These are phyloP conservation scores for Ceratocystis ficicola DNA, from an alignment of 2,329 filamentous ascomycete species.

Conservation along the genomic window DNA sequence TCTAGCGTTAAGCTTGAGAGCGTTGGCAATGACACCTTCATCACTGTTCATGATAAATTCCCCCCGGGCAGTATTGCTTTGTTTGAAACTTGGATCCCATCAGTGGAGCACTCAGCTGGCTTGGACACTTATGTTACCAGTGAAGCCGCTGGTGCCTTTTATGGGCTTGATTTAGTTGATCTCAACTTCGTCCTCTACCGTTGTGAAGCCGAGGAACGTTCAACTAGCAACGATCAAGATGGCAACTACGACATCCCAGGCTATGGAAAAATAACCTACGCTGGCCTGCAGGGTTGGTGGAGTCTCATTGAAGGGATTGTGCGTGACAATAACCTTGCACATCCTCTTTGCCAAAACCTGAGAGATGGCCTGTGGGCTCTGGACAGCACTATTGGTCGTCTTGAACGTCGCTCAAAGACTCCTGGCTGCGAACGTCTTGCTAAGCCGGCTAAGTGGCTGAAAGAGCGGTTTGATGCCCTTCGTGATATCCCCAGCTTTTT, in stretches of 20 bases:
- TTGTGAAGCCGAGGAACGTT: constrained; percentile 76
- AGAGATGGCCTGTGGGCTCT: constrained; percentile 85
- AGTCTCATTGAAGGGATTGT: constrained; percentile 78
- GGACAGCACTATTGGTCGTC: constrained; percentile 69
- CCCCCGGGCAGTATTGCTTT: constrained; percentile 88
- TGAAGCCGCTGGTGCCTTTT: constrained; percentile 67
- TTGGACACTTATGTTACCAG: constrained; percentile 78
- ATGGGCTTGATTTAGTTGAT: constrained; percentile 61
- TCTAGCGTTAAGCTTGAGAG: constrained; percentile 61
- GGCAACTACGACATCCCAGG: constrained; percentile 76
- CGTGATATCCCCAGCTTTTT: constrained; percentile 77
- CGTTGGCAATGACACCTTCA: constrained; percentile 61
- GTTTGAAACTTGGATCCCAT: constrained; percentile 91
- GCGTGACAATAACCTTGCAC: constrained; percentile 77
- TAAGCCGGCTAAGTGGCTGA: constrained; percentile 64
- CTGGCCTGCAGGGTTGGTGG: constrained; percentile 98
- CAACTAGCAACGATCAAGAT: constrained; percentile 64
- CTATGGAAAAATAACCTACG: constrained; percentile 77
- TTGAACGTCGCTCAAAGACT: constrained; percentile 58
- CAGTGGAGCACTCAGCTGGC: constrained; percentile 68
- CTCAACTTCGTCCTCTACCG: constrained; percentile 87
- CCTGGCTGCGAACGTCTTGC: constrained; percentile 50
- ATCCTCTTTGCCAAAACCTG: constrained; percentile 86
- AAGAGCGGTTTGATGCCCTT: constrained; percentile 74
- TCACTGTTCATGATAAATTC: constrained; percentile 71